phyloP scores from a whole-genome alignment of 129 eudicot species.

The Escallonia herrerae region DNA sequence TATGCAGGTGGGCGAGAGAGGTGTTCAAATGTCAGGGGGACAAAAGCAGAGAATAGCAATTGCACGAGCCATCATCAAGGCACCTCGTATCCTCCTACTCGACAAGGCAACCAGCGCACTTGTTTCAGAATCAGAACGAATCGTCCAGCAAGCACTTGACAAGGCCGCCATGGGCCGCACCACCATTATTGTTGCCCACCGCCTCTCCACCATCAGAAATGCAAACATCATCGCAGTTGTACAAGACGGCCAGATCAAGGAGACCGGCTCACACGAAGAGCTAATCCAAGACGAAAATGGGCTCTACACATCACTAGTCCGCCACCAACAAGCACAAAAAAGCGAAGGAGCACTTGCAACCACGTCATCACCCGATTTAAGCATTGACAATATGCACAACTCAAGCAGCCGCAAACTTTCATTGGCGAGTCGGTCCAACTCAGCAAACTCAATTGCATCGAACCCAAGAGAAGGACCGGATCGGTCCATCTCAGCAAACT shows the following conservation, averaged over 20 bases:
- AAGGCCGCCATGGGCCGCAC: slow-evolving; percentile 57
- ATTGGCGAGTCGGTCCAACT: slow-evolving; percentile 32
- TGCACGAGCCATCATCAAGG: slow-evolving; percentile 67
- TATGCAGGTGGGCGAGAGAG: slow-evolving; percentile 74
- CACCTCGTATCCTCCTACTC: slow-evolving; percentile 61
- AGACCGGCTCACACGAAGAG: slow-evolving; percentile 52
- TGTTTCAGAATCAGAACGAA: slow-evolving; percentile 68
- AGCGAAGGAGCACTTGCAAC: background rate
- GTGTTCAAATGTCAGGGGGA: slow-evolving; percentile 78
- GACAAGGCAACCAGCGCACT: slow-evolving; percentile 90
- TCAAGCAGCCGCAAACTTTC: slow-evolving; percentile 40
- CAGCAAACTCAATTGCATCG: slow-evolving; percentile 28
- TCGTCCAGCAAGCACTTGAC: slow-evolving; percentile 78
- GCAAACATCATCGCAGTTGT: slow-evolving; percentile 63
- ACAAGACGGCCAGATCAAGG: slow-evolving; percentile 53
- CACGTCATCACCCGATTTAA: background rate
- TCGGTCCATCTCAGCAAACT: slow-evolving; percentile 40
- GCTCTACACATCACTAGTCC: slow-evolving; percentile 42
- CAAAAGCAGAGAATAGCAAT: slow-evolving; percentile 86
- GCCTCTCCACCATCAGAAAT: slow-evolving; percentile 70
- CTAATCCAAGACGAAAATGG: slow-evolving; percentile 45
- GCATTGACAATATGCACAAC: slow-evolving; percentile 16
- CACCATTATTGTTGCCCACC: slow-evolving; percentile 70
- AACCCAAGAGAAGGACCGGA: slow-evolving; percentile 6
- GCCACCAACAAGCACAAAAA: slow-evolving; percentile 45